phyloP scores from a whole-genome alignment of 148 eudicot genomes.

The Rhododendron molle region DNA sequence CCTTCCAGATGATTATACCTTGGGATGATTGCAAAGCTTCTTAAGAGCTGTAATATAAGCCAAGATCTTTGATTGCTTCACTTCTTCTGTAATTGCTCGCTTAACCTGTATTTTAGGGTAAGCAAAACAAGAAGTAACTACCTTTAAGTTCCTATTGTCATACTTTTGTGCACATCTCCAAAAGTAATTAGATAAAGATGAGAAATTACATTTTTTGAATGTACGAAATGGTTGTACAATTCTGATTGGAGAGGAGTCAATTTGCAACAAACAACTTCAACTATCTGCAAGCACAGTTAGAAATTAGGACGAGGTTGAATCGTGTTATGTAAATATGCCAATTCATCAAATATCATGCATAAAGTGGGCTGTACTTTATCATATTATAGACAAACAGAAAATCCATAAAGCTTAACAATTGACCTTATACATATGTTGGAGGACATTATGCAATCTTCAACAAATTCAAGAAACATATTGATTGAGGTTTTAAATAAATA shows the following conservation, averaged over 20 bases:
- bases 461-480: not conserved
- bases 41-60: slow-evolving; percentile 95
- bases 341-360: not conserved
- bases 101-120: slow-evolving; percentile 52
- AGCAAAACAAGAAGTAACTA: not conserved
- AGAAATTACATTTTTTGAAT: slow-evolving; percentile 79
- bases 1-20: slow-evolving; percentile 45
- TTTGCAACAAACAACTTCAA: slow-evolving; percentile 98
- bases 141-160: not conserved
- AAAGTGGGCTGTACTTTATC: not conserved
- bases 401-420: not conserved
- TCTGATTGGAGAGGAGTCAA: slow-evolving; percentile 77
- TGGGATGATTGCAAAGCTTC: slow-evolving; percentile 99
- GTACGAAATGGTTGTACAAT: slow-evolving; percentile 80
- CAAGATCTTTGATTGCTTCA: slow-evolving; percentile 72
- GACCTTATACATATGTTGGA: not conserved
- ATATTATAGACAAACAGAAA: not conserved
- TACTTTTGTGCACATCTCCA: not conserved
- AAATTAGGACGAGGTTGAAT: not conserved
- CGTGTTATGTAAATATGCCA: not conserved
- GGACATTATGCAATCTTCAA: not conserved
- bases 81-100: slow-evolving; percentile 68
- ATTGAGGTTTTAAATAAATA: slow-evolving; percentile 19
- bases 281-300: slow-evolving; percentile 53
- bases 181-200: slow-evolving; percentile 1